Conservation (phyloP, 2,329 filamentous ascomycete species). For the Ploettnerulaceae sp. region DNA sequence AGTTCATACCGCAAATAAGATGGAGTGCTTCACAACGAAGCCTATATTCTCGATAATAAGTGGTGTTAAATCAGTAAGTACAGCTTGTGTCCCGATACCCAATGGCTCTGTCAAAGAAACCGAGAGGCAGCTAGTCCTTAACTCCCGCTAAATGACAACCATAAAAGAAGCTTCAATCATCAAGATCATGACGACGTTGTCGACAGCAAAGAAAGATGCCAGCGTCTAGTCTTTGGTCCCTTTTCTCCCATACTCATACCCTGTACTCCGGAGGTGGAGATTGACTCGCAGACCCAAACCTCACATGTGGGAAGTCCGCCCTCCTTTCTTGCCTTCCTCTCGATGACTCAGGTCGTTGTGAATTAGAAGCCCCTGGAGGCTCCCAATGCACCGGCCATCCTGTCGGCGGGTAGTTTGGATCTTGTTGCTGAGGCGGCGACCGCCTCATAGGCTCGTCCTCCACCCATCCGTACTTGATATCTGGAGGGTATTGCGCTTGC, state of each 20-base stretch:
- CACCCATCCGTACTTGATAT: constrained; percentile 28
- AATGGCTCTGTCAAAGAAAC: background rate
- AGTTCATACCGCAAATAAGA: too few relatives aligned
- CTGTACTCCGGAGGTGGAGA: constrained; percentile 22
- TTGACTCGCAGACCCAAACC: constrained; percentile 43
- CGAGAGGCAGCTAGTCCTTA: background rate
- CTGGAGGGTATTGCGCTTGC: constrained; percentile 14
- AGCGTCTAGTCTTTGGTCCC: constrained; percentile 4
- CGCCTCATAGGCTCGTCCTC: constrained; percentile 11
- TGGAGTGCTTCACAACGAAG: too few relatives aligned
- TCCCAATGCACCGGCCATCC: constrained; percentile 27
- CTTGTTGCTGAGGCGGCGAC: constrained; percentile 12
- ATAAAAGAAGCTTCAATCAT: background rate
- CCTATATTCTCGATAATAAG: background rate
- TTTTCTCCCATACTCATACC: background rate
- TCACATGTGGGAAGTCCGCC: constrained; percentile 67
- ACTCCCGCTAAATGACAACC: background rate
- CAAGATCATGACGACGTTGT: background rate
- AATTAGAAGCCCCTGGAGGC: constrained; percentile 14
- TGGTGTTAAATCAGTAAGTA: constrained; percentile 1
- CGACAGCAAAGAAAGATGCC: constrained; percentile 11
- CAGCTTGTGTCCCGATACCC: background rate
- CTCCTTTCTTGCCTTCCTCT: constrained; percentile 16
- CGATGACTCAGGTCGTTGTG: constrained; percentile 11
- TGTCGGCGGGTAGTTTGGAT: constrained; percentile 20